Percentiles rank a stretch among this genome's conserved stretches.
These are phyloP conservation scores for Plasmodium gonderi DNA, from an alignment of 169 alveolate genomes.

Conservation along the genomic window DNA sequence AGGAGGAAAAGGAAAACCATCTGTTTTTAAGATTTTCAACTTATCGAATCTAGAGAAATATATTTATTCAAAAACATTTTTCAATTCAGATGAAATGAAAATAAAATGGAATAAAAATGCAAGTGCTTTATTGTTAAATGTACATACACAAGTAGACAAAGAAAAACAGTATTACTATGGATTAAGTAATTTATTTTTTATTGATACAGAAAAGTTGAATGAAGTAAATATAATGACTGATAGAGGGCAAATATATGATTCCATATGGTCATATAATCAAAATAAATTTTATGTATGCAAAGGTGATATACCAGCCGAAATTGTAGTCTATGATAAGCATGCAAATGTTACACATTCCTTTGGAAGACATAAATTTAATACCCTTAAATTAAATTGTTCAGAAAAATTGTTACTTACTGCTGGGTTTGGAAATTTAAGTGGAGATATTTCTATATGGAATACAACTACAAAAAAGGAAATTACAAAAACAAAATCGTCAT, in stretches of 20 bases:
- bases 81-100: constrained; percentile 83
- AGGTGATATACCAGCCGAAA: constrained; percentile 83
- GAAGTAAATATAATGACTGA: constrained; percentile 49
- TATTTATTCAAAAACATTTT: constrained; percentile 64
- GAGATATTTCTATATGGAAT: constrained; percentile 93
- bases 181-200: constrained; percentile 77
- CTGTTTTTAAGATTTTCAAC: constrained; percentile 42
- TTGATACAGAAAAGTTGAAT: constrained; percentile 49
- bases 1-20: constrained; percentile 52
- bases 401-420: constrained; percentile 87
- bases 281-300: constrained; percentile 81
- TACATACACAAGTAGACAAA: constrained; percentile 82
- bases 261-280: constrained; percentile 80
- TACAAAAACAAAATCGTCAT: constrained; percentile 80
- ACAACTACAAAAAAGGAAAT: constrained; percentile 78
- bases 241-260: constrained; percentile 82
- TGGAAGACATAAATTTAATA: constrained; percentile 88
- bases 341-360: constrained; percentile 78
- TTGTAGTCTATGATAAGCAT: constrained; percentile 74
- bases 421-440: constrained; percentile 94
- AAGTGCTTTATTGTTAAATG: constrained; percentile 76
- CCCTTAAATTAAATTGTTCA: constrained; percentile 85
- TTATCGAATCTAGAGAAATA: constrained; percentile 10
- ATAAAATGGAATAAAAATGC: constrained; percentile 84
- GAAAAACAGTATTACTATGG: constrained; percentile 83